Evolutionary conservation across 257 asterid genomes (phyloP).

Genomic region (Verbena officinalis): DNA sequence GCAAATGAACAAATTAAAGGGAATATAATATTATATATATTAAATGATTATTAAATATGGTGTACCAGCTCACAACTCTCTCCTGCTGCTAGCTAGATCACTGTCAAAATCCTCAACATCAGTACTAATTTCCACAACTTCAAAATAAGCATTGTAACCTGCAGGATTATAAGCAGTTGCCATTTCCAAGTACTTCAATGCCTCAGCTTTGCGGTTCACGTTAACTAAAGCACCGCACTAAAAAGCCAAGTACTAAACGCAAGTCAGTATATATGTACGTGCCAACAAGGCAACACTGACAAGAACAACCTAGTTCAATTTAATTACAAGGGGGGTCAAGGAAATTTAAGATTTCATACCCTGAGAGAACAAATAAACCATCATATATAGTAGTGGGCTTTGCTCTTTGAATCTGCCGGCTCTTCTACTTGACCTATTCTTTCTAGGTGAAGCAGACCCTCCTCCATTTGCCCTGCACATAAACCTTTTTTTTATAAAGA

Average conservation of each 20-base stretch:
- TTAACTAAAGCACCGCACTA: conserved; percentile 71
- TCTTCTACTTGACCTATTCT: conserved; percentile 70
- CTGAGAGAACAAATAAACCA: conserved; percentile 64
- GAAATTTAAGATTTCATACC: conserved; percentile 53
- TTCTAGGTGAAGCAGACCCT: conserved; percentile 78
- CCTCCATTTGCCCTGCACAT: conserved; percentile 63
- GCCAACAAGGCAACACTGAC: too few species aligned
- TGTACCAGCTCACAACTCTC: conserved; percentile 41
- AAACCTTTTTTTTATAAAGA: background rate
- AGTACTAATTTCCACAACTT: conserved; percentile 48
- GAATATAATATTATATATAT: too few species aligned
- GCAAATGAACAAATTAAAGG: background rate
- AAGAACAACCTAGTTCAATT: too few species aligned
- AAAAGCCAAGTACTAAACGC: conserved; percentile 17
- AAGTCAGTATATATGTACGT: background rate
- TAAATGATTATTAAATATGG: background rate
- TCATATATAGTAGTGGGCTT: conserved; percentile 85
- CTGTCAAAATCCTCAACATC: conserved; percentile 53
- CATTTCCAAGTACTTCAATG: conserved; percentile 61
- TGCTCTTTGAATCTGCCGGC: conserved; percentile 70
- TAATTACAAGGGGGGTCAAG: too few species aligned
- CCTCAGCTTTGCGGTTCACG: conserved; percentile 65
- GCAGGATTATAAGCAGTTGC: conserved; percentile 64
- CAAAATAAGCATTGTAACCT: conserved; percentile 44
- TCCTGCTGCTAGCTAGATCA: conserved; percentile 57